Percentiles rank a stretch among this genome's conserved stretches.
phyloP scores from a whole-genome alignment of 768 basidiomycete species.

The Calocybe cyanea region DNA sequence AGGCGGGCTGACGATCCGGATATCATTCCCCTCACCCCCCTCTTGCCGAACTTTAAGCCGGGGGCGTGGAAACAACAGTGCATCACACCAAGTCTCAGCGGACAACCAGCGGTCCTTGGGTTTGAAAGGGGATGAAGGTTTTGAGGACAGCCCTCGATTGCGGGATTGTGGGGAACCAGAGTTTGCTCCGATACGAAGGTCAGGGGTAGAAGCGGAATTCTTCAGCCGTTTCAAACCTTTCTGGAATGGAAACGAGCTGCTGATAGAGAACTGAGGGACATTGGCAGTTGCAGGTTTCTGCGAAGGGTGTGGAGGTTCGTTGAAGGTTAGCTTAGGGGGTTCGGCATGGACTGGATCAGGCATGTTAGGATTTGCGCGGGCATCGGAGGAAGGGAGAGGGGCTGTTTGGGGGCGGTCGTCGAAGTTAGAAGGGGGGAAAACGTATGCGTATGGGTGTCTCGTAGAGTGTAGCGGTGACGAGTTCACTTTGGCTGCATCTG shows the following conservation, averaged over 20 bases:
- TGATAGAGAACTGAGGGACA: conserved; percentile 2
- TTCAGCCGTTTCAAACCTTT: conserved; percentile 32
- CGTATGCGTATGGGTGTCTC: conserved; percentile 17
- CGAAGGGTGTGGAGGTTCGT: conserved; percentile 20
- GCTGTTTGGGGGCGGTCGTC: conserved; percentile 14
- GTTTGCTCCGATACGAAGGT: conserved; percentile 36
- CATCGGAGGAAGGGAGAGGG: conserved; percentile 11
- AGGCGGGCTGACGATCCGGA: conserved; percentile 47
- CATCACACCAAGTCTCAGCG: conserved; percentile 81
- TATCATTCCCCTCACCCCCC: conserved; percentile 6
- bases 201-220: conserved; percentile 62
- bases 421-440: conserved; percentile 20
- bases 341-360: conserved; percentile 8
- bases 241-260: conserved; percentile 1
- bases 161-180: conserved; percentile 2
- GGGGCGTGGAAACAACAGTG: conserved; percentile 71
- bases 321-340: conserved; percentile 26
- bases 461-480: conserved; percentile 18
- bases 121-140: conserved; percentile 24
- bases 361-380: conserved; percentile 9
- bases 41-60: conserved; percentile 52
- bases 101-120: conserved; percentile 64
- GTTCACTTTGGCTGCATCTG: not conserved
- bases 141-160: not conserved
- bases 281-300: conserved; percentile 6